Conservation (phyloP, 345 rosid species). For the Geranium brycei region DNA sequence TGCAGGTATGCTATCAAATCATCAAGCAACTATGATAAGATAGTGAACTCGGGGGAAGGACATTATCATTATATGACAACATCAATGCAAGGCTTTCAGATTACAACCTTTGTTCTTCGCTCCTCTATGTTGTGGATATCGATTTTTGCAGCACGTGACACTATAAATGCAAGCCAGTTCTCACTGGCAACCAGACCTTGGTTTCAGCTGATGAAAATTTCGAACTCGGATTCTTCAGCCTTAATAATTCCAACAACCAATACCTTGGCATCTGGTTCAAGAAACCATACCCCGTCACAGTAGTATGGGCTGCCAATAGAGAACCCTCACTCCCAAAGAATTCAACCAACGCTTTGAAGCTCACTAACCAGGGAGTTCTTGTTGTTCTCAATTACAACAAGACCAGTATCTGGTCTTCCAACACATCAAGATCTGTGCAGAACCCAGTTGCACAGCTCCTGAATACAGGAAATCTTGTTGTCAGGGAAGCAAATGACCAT, state of each 20-base stretch:
- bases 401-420: constrained; percentile 24
- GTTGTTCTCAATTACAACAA: constrained; percentile 11
- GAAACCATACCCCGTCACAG: constrained; percentile 19
- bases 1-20: too few relatives aligned
- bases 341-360: constrained; percentile 25
- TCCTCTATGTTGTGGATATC: too few relatives aligned
- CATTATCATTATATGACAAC: too few relatives aligned
- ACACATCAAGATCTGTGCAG: constrained; percentile 7
- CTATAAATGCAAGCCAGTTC: too few relatives aligned
- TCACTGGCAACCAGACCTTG: constrained; percentile 7
- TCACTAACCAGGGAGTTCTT: constrained; percentile 13
- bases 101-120: too few relatives aligned
- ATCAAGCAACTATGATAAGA: too few relatives aligned
- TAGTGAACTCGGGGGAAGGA: too few relatives aligned
- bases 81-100: too few relatives aligned
- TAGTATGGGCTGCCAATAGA: constrained; percentile 53
- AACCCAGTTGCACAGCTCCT: constrained; percentile 24
- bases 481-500: constrained; percentile 12
- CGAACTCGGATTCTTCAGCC: constrained; percentile 33
- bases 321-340: constrained; percentile 21
- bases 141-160: too few relatives aligned
- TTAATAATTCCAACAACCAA: constrained; percentile 25
- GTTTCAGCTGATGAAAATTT: constrained; percentile 14
- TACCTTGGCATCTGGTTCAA: constrained; percentile 50
- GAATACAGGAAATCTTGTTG: constrained; percentile 38